Percentiles rank a stretch among this genome's conserved stretches.
Evolutionary conservation across 2,329 filamentous ascomycete genomes (phyloP).

Genomic region (Calonectria crousiana): DNA sequence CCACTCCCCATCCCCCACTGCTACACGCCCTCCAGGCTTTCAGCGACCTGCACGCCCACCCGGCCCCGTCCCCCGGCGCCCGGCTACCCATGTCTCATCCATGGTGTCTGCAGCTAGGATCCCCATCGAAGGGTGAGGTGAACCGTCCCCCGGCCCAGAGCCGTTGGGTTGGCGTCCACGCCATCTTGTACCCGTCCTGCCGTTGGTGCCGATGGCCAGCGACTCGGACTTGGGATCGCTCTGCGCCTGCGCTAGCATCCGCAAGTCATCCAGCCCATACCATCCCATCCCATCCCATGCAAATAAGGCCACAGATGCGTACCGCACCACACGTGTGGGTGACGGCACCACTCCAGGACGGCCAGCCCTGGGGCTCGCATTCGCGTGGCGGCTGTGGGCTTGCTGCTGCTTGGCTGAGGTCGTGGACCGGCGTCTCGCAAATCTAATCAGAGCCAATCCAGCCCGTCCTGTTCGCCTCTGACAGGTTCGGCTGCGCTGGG

Average conservation of each 20-base stretch:
- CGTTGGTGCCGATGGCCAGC: conserved; percentile 42
- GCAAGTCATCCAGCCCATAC: conserved; percentile 42
- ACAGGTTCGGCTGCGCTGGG: conserved; percentile 33
- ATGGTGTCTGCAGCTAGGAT: conserved; percentile 41
- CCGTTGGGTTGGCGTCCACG: conserved; percentile 42
- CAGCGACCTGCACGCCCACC: conserved; percentile 31
- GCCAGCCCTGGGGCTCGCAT: conserved; percentile 37
- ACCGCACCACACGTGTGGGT: conserved; percentile 41
- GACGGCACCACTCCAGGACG: conserved; percentile 39
- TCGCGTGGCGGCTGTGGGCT: conserved; percentile 34
- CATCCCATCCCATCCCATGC: conserved; percentile 33
- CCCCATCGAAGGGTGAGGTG: conserved; percentile 32
- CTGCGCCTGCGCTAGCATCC: conserved; percentile 43
- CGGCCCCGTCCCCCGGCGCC: conserved; percentile 42
- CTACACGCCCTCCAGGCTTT: conserved; percentile 30
- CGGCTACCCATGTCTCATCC: conserved; percentile 38
- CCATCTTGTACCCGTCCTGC: conserved; percentile 41
- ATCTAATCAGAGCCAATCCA: conserved; percentile 39
- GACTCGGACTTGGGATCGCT: conserved; percentile 42
- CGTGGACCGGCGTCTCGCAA: conserved; percentile 42
- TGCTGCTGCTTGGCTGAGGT: conserved; percentile 37
- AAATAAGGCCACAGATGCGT: conserved; percentile 45
- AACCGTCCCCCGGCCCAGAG: conserved; percentile 32
- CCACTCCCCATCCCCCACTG: conserved; percentile 19
- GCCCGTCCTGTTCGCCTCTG: conserved; percentile 30